phyloP scores from a whole-genome alignment of 331 rosid genomes.

The Quercus lobata region DNA sequence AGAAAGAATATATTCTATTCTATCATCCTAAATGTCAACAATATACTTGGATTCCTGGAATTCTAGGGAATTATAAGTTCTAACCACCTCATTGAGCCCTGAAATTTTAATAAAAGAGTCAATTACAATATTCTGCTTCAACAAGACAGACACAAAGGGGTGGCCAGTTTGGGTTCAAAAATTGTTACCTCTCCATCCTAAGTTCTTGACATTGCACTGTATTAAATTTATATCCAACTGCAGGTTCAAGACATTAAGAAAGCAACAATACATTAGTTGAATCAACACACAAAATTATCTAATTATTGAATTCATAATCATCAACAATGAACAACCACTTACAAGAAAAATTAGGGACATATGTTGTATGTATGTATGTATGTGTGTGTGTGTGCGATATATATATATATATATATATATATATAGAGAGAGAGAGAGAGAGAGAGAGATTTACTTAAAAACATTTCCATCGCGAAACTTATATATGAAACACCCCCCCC shows the following conservation, averaged over 20 bases:
- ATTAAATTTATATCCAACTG: slow-evolving; percentile 83
- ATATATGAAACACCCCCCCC: not conserved
- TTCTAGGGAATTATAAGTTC: not conserved
- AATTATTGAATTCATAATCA: not conserved
- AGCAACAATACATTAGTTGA: slow-evolving; percentile 20
- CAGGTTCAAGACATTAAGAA: slow-evolving; percentile 35
- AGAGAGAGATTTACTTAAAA: not conserved
- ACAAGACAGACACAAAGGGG: not conserved
- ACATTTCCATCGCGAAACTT: not conserved
- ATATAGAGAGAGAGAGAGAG: too few relatives aligned
- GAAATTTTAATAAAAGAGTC: not conserved
- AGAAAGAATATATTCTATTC: not conserved
- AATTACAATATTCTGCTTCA: slow-evolving; percentile 4
- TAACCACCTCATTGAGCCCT: not conserved
- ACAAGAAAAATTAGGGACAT: not conserved
- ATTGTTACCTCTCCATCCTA: slow-evolving; percentile 69
- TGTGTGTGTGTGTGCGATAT: too few relatives aligned
- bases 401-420: too few relatives aligned
- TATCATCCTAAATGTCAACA: not conserved
- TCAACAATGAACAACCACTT: not conserved
- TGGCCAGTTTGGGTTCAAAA: not conserved
- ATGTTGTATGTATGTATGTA: not conserved
- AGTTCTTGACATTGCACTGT: slow-evolving; percentile 58
- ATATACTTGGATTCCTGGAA: not conserved
- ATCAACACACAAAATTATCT: slow-evolving; percentile 2